These are phyloP conservation scores for Haplosporangium sp. DNA, from an alignment of 371 early-diverging fungal genomes.

Conservation along the genomic window DNA sequence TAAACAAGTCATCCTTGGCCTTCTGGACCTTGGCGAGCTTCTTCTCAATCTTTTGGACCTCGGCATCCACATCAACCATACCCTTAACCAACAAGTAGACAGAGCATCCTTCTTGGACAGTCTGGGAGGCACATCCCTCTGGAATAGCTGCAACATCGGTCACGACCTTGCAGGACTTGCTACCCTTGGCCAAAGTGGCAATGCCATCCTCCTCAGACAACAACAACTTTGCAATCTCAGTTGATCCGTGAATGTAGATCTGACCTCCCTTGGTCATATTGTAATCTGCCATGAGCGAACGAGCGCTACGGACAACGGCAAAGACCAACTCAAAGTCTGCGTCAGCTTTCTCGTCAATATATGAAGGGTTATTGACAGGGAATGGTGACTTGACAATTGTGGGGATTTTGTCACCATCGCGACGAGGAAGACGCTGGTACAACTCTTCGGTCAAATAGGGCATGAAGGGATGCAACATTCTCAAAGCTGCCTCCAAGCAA, in stretches of 20 bases:
- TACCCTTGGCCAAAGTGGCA: slow-evolving; percentile 78
- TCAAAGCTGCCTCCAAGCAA: slow-evolving; percentile 93
- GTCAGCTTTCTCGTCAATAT: slow-evolving; percentile 72
- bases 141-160: slow-evolving; percentile 65
- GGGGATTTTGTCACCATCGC: slow-evolving; percentile 67
- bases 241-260: slow-evolving; percentile 46
- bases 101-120: slow-evolving; percentile 68
- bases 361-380: slow-evolving; percentile 65
- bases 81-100: slow-evolving; percentile 80
- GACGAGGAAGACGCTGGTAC: slow-evolving; percentile 92
- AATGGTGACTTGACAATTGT: slow-evolving; percentile 77
- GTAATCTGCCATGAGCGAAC: slow-evolving; percentile 82
- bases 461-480: slow-evolving; percentile 98
- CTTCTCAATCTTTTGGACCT: slow-evolving; percentile 77
- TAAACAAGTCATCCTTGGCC: slow-evolving; percentile 60
- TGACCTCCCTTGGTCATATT: slow-evolving; percentile 68
- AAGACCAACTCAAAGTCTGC: slow-evolving; percentile 83
- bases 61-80: slow-evolving; percentile 82
- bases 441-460: slow-evolving; percentile 99
- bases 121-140: slow-evolving; percentile 78
- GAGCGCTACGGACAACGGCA: slow-evolving; percentile 79
- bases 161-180: slow-evolving; percentile 66
- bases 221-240: slow-evolving; percentile 59
- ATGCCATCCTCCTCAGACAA: slow-evolving; percentile 66
- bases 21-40: slow-evolving; percentile 73